Evolutionary conservation across 2,329 filamentous ascomycete genomes (phyloP).

Genomic region (Aspergillus sp.): DNA sequence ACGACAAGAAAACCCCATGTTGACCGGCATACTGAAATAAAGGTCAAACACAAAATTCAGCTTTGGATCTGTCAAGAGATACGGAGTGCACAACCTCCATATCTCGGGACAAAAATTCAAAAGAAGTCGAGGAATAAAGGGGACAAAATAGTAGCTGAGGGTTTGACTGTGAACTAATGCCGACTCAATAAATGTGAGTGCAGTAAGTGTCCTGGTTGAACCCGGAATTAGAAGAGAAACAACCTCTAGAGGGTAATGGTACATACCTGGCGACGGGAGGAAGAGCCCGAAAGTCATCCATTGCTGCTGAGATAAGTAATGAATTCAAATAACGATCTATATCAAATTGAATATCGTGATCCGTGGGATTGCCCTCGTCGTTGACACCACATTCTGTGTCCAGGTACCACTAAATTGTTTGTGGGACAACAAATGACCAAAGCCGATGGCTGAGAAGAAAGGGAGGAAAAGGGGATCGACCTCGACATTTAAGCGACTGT

Average conservation of each 20-base stretch:
- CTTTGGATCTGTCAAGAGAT: conserved; percentile 57
- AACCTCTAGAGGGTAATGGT: neutral
- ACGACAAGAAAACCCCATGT: conserved; percentile 17
- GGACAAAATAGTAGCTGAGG: conserved; percentile 51
- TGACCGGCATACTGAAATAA: conserved; percentile 60
- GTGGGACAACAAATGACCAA: neutral
- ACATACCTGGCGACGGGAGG: conserved; percentile 66
- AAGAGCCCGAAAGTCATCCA: conserved; percentile 65
- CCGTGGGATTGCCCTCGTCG: neutral
- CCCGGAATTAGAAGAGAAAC: neutral
- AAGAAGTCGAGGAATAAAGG: conserved; percentile 53
- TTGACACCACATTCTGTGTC: conserved; percentile 14
- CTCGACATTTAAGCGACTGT: conserved; percentile 18
- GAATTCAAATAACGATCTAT: neutral
- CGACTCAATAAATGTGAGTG: conserved; percentile 63
- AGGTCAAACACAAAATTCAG: conserved; percentile 68
- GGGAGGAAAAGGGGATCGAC: conserved; percentile 5
- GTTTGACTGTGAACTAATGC: conserved; percentile 60
- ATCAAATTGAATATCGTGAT: neutral
- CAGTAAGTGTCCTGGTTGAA: conserved; percentile 63
- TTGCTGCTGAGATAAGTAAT: conserved; percentile 26
- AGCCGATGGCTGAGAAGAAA: neutral
- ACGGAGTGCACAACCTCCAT: conserved; percentile 60
- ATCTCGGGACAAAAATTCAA: conserved; percentile 60
- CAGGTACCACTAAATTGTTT: neutral